Conservation (phyloP, 83 land plant genomes). For the Larix sibirica region DNA sequence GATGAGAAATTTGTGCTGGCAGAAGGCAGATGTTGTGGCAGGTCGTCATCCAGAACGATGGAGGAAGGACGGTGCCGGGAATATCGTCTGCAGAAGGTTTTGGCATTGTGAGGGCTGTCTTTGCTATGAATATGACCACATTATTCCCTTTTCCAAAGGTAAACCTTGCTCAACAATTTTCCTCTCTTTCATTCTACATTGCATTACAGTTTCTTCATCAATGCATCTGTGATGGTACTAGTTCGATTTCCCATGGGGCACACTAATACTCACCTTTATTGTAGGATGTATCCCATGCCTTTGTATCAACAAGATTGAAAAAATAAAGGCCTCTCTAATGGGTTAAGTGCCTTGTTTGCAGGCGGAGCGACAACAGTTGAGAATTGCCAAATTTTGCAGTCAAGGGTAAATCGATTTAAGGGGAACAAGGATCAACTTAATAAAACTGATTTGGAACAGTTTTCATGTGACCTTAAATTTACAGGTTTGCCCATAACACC, state of each 20-base stretch:
- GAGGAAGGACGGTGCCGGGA: constrained; percentile 91
- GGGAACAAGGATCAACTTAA: constrained; percentile 67
- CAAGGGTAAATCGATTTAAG: constrained; percentile 89
- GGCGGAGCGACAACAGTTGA: constrained; percentile 86
- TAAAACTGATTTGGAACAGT: constrained; percentile 54
- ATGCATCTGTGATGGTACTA: no score
- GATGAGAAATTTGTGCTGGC: constrained; percentile 77
- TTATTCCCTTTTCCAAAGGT: constrained; percentile 95
- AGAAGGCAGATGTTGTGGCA: constrained; percentile 77
- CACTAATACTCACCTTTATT: no score
- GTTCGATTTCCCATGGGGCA: no score
- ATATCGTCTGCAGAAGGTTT: constrained; percentile 87
- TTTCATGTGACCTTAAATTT: constrained; percentile 85
- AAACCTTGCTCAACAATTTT: no score
- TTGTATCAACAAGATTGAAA: no score
- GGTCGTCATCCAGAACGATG: constrained; percentile 97
- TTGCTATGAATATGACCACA: constrained; percentile 96
- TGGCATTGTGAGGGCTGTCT: constrained; percentile 90
- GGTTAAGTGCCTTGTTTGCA: constrained; percentile 15
- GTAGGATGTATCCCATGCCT: no score
- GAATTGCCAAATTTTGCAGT: constrained; percentile 96
- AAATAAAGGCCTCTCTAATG: no score
- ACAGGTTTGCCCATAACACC: constrained; percentile 43
- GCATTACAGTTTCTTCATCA: no score
- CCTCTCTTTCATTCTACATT: no score